These are phyloP conservation scores for Ligustrum vulgare DNA, from an alignment of 257 asterid species.

Conservation along the genomic window DNA sequence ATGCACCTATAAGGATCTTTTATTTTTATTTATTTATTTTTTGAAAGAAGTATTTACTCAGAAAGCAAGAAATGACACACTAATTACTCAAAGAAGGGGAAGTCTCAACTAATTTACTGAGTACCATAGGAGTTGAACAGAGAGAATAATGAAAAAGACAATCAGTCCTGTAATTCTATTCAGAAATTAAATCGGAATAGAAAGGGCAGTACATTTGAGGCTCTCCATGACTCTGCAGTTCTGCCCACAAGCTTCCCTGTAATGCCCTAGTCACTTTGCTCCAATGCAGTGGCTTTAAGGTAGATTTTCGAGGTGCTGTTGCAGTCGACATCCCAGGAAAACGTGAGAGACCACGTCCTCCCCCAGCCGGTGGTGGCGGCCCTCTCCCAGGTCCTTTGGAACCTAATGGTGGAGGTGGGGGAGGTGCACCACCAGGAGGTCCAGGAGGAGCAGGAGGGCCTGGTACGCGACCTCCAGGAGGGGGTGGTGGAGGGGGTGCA, in stretches of 20 bases:
- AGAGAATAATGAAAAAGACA: slow-evolving; percentile 3
- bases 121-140: not conserved
- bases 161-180: slow-evolving; percentile 6
- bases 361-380: slow-evolving; percentile 59
- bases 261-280: slow-evolving; percentile 94
- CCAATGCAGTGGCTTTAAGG: slow-evolving; percentile 95
- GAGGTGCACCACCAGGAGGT: slow-evolving; percentile 55
- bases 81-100: slow-evolving; percentile 5
- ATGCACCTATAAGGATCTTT: slow-evolving; percentile 12
- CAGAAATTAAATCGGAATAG: slow-evolving; percentile 29
- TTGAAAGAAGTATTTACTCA: slow-evolving; percentile 12
- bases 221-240: slow-evolving; percentile 85
- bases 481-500: slow-evolving; percentile 62
- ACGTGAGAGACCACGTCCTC: slow-evolving; percentile 76
- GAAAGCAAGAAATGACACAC: slow-evolving; percentile 14
- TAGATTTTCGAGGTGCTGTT: slow-evolving; percentile 68
- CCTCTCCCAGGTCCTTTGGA: slow-evolving; percentile 71
- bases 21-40: slow-evolving; percentile 10
- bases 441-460: slow-evolving; percentile 63
- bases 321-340: slow-evolving; percentile 45
- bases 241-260: slow-evolving; percentile 99
- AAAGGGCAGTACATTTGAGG: slow-evolving; percentile 72
- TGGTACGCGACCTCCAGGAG: slow-evolving; percentile 46
- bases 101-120: slow-evolving; percentile 12
- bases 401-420: slow-evolving; percentile 74